Percentiles rank a stretch among this genome's conserved stretches.
phyloP scores from a whole-genome alignment of 2,329 filamentous ascomycete species.

The Arthrobotrys sinensis region DNA sequence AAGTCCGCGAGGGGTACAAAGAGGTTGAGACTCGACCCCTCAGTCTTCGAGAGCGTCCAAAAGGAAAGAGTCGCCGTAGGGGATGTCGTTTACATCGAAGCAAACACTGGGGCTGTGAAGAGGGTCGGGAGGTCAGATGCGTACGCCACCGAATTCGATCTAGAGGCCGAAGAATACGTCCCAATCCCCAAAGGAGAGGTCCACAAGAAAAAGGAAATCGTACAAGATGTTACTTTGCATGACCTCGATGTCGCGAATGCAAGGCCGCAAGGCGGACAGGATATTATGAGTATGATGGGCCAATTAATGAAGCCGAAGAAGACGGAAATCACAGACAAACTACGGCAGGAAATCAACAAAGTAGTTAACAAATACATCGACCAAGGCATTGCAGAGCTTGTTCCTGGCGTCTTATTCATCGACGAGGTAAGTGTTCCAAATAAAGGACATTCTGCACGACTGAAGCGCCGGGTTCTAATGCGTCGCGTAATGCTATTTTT shows the following conservation, averaged over 20 bases:
- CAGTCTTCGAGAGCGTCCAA: conserved; percentile 99
- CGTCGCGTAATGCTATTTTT: conserved; percentile 61
- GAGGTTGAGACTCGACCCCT: conserved; percentile 95
- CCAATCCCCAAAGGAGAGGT: conserved; percentile 99
- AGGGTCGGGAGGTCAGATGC: conserved; percentile 95
- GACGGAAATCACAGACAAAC: conserved; percentile 98
- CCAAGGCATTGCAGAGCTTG: conserved; percentile 95
- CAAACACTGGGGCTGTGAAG: conserved; percentile 98
- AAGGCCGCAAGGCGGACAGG: conserved; percentile 91
- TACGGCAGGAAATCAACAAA: conserved; percentile 97
- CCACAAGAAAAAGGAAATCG: conserved; percentile 99
- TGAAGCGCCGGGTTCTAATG: conserved; percentile 53
- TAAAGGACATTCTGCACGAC: conserved; percentile 62
- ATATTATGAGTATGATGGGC: conserved; percentile 99
- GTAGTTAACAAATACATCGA: conserved; percentile 99
- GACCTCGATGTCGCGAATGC: conserved; percentile 97
- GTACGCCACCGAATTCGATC: conserved; percentile 97
- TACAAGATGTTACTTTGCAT: conserved; percentile 97
- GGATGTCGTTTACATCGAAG: conserved; percentile 99
- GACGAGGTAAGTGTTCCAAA: conserved; percentile 80
- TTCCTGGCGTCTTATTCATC: conserved; percentile 98
- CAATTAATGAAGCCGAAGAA: conserved; percentile 99
- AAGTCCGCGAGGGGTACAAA: conserved; percentile 98
- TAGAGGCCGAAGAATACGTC: conserved; percentile 98
- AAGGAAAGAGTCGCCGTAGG: conserved; percentile 97